Evolutionary conservation across 768 basidiomycete genomes (phyloP), one percentile per base, ranked within the genome.

Genomic region (Boletus huronensis): DNA sequence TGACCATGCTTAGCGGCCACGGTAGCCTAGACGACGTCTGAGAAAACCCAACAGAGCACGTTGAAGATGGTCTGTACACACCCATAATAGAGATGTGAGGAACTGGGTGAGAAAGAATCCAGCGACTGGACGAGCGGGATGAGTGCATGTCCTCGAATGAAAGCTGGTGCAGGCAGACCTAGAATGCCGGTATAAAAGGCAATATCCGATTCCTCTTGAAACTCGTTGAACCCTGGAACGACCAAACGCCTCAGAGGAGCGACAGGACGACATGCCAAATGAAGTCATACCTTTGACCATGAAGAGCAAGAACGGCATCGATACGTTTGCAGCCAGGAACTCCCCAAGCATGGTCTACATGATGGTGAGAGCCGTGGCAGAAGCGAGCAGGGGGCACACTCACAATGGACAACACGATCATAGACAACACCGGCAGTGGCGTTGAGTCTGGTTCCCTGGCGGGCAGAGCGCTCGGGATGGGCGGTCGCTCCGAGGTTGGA

Each of bases 21-120:
- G n/a, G 93, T 93, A 50, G 93, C 91, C 88, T 90, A 58, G 25
- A 43, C n/a, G 26, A 23, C 8, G 6, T 19, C 11, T 19, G 16
- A 40, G 39, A 47, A 25, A 53, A 31, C 25, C 8, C 13, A 34
- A 3, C 6, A 17, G 26, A 3, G 14, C 1, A 9, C 5, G 28
- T 10, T 11, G 17, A 35, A 35, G 14, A 54, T 53, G 34, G 10
- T 28, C 36, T 31, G 11, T 35, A 67, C 73, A 54, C 64, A 88
- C 90, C 96, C 97, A 99, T 52, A 98, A 78, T 31, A 99, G 74
- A 28, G 93, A 94, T 1, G 96, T 98, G 29, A 96, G 74, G 72
- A 98, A 98, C 65, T 99, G 97, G 2, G 95, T 93, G 62, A 97
- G 75, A 76, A 98, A 98, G 74, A 94, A 93, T 3, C 82, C 83